These are phyloP conservation scores for Colletotrichum orchidophilum DNA, from an alignment of 2,329 filamentous ascomycete genomes.

Conservation along the genomic window DNA sequence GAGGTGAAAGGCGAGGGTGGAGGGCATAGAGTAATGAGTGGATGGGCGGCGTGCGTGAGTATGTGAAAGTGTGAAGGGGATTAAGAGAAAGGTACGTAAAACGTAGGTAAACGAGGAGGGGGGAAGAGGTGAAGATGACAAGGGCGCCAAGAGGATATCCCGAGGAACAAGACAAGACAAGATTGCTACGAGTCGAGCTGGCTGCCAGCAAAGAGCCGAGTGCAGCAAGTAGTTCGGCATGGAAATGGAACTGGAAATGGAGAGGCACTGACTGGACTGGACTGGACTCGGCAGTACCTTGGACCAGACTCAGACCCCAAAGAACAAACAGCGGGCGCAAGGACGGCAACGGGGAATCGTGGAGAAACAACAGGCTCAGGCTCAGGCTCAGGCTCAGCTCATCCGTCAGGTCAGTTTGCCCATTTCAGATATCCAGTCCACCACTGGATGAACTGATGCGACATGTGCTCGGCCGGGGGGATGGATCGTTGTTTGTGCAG, in stretches of 20 bases:
- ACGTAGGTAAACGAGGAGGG: slow-evolving; percentile 15
- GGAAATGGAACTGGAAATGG: not conserved
- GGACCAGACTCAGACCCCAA: not conserved
- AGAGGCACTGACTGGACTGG: not conserved
- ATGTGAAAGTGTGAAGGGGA: slow-evolving; percentile 6
- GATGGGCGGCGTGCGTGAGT: slow-evolving; percentile 18
- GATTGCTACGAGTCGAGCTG: not conserved
- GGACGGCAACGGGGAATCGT: not conserved
- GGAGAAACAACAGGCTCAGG: not conserved
- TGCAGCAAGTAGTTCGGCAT: not conserved
- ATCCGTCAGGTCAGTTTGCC: not conserved
- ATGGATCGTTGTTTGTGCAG: not conserved
- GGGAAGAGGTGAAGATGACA: not conserved
- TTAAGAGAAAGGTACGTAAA: slow-evolving; percentile 24
- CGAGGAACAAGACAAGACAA: slow-evolving; percentile 16
- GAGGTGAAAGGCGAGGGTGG: slow-evolving; percentile 25
- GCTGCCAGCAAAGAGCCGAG: not conserved
- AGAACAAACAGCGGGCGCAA: not conserved
- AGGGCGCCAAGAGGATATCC: slow-evolving; percentile 17
- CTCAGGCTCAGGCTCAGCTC: not conserved
- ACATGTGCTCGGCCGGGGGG: slow-evolving; percentile 10
- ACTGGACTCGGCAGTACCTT: not conserved
- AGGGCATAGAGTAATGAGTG: slow-evolving; percentile 27
- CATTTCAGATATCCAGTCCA: not conserved
- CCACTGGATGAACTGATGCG: not conserved